Percentiles rank a stretch among this genome's conserved stretches.
These are phyloP conservation scores for Xylariaceae sp. DNA, from an alignment of 2,329 filamentous ascomycete genomes.

Conservation along the genomic window DNA sequence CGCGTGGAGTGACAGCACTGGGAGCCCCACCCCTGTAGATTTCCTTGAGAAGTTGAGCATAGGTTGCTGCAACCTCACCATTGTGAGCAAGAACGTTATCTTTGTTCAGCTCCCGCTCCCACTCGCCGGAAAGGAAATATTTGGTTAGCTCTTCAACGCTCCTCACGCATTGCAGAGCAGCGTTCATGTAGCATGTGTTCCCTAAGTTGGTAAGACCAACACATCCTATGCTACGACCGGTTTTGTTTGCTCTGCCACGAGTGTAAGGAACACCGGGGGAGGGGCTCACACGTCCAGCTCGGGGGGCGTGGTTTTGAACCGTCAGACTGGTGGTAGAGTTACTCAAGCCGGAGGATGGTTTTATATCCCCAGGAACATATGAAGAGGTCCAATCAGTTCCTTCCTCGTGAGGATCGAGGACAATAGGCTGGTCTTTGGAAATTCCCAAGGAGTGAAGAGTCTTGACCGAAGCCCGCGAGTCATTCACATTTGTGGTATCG, in stretches of 20 bases:
- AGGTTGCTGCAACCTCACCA: conserved; percentile 81
- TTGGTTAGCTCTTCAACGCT: conserved; percentile 90
- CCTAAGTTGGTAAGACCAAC: conserved; percentile 86
- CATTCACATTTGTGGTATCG: conserved; percentile 60
- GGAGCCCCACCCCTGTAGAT: conserved; percentile 69
- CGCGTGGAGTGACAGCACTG: conserved; percentile 69
- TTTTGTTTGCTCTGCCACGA: conserved; percentile 65
- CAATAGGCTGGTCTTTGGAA: conserved; percentile 67
- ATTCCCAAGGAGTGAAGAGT: conserved; percentile 65
- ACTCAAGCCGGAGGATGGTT: conserved; percentile 34
- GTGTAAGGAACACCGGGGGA: conserved; percentile 59
- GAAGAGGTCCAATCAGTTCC: conserved; percentile 56
- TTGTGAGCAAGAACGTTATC: conserved; percentile 81
- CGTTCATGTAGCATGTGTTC: conserved; percentile 99
- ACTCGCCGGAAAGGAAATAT: conserved; percentile 77
- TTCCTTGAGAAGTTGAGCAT: conserved; percentile 69
- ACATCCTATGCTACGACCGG: conserved; percentile 68
- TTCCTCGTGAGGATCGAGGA: conserved; percentile 76
- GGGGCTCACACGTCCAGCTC: conserved; percentile 68
- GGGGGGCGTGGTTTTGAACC: conserved; percentile 38
- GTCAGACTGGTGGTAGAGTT: conserved; percentile 31
- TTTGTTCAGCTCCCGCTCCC: conserved; percentile 76
- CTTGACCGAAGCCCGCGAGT: conserved; percentile 71
- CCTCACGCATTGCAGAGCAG: conserved; percentile 87
- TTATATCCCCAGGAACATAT: conserved; percentile 31